Conservation (phyloP, 306 rosid species). For the Prosopis cineraria region DNA sequence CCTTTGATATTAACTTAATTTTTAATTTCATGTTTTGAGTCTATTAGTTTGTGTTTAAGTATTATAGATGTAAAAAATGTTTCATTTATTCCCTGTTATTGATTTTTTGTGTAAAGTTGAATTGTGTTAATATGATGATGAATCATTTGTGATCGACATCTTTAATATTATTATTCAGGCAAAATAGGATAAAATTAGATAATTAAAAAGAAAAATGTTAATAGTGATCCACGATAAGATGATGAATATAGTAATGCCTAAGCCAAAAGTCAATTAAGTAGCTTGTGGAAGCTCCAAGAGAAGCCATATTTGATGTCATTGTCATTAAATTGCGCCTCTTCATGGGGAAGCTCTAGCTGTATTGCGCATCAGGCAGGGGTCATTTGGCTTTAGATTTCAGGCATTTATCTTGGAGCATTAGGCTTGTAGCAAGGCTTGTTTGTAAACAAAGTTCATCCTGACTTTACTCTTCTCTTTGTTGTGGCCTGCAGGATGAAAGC, state of each 20-base stretch:
- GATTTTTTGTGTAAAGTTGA: neutral
- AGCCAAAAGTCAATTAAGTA: neutral
- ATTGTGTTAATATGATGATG: neutral
- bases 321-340: conserved; percentile 14
- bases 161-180: neutral
- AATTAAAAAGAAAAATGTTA: neutral
- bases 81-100: neutral
- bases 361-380: neutral
- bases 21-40: neutral
- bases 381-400: neutral
- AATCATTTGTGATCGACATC: neutral
- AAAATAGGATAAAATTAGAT: neutral
- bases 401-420: neutral
- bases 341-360: neutral
- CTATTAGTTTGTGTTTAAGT: neutral
- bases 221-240: neutral
- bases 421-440: neutral
- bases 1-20: neutral
- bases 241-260: neutral
- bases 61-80: neutral
- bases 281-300: neutral
- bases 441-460: neutral
- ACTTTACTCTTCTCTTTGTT: conserved; percentile 17
- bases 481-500: conserved; percentile 35
- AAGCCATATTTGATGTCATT: conserved; percentile 25